phyloP scores from a whole-genome alignment of 2,329 filamentous ascomycete species.

The Berkeleyomyces rouxiae region DNA sequence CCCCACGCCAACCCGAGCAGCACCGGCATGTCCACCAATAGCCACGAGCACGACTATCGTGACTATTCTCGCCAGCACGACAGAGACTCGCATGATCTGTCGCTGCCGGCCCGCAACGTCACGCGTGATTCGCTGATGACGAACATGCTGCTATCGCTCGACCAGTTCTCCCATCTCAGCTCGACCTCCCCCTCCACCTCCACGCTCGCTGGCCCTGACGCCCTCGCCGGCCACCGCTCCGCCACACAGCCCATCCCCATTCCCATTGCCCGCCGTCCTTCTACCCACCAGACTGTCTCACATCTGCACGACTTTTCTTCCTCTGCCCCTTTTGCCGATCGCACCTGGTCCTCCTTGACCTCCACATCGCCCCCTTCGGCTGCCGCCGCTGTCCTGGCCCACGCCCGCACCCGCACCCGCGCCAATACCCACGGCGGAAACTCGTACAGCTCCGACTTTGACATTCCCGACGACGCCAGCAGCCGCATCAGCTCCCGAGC shows the following conservation, averaged over 20 bases:
- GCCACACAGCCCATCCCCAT: conserved; percentile 15
- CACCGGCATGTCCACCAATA: conserved; percentile 21
- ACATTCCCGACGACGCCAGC: conserved; percentile 37
- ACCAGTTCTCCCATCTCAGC: conserved; percentile 43
- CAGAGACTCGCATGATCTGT: conserved; percentile 70
- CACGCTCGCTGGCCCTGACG: conserved; percentile 15
- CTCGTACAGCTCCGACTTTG: conserved; percentile 46
- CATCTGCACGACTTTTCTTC: neutral
- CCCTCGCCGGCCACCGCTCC: conserved; percentile 3
- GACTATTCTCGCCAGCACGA: conserved; percentile 14
- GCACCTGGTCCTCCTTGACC: conserved; percentile 13
- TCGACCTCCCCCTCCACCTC: conserved; percentile 29
- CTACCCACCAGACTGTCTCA: conserved; percentile 3
- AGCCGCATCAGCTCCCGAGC: conserved; percentile 37
- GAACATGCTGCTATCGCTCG: conserved; percentile 87
- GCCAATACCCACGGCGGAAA: conserved; percentile 26
- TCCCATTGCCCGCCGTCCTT: conserved; percentile 3
- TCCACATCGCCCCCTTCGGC: conserved; percentile 4
- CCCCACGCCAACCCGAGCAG: conserved; percentile 8
- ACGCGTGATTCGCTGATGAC: conserved; percentile 84
- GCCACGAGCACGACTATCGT: conserved; percentile 18
- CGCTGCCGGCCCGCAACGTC: conserved; percentile 56
- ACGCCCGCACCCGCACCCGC: conserved; percentile 12
- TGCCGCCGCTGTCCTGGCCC: conserved; percentile 8
- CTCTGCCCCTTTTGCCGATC: conserved; percentile 12